Evolutionary conservation across 768 basidiomycete genomes (phyloP).

Genomic region (Rhodocollybia butyracea): DNA sequence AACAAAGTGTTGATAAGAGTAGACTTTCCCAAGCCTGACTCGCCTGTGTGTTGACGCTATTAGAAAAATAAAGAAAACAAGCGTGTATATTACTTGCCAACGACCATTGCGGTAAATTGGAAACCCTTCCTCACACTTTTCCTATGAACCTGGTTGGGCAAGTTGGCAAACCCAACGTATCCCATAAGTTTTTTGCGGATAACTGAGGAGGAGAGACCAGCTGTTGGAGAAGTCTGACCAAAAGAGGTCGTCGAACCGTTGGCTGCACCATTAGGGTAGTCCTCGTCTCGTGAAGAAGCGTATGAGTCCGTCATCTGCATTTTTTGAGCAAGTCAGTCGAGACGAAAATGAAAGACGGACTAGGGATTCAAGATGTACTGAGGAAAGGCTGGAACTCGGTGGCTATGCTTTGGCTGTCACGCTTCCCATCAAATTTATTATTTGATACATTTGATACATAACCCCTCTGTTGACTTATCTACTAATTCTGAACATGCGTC

Average conservation of each 20-base stretch:
- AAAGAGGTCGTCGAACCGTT: slow-evolving; percentile 68
- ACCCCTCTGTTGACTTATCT: too few relatives aligned
- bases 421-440: too few relatives aligned
- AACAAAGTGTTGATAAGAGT: slow-evolving; percentile 99
- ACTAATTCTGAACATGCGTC: too few relatives aligned
- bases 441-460: too few relatives aligned
- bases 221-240: slow-evolving; percentile 22
- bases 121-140: slow-evolving; percentile 98
- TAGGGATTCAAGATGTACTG: too few relatives aligned
- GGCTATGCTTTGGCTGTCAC: too few relatives aligned
- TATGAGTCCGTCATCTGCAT: slow-evolving; percentile 75
- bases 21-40: slow-evolving; percentile 98
- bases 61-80: slow-evolving; percentile 11
- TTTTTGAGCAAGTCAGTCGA: slow-evolving; percentile 13
- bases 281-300: slow-evolving; percentile 63
- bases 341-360: slow-evolving; percentile 27
- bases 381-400: too few relatives aligned
- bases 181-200: slow-evolving; percentile 92
- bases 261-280: slow-evolving; percentile 54
- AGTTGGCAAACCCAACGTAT: slow-evolving; percentile 94
- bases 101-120: slow-evolving; percentile 99
- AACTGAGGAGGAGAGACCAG: slow-evolving; percentile 40
- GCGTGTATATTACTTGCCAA: slow-evolving; percentile 63
- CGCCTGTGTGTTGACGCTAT: slow-evolving; percentile 55
- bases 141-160: slow-evolving; percentile 99